Percentiles rank a stretch among this genome's conserved stretches.
phyloP scores from a whole-genome alignment of 805 yeast genomes.

The Saturnispora besseyi region DNA sequence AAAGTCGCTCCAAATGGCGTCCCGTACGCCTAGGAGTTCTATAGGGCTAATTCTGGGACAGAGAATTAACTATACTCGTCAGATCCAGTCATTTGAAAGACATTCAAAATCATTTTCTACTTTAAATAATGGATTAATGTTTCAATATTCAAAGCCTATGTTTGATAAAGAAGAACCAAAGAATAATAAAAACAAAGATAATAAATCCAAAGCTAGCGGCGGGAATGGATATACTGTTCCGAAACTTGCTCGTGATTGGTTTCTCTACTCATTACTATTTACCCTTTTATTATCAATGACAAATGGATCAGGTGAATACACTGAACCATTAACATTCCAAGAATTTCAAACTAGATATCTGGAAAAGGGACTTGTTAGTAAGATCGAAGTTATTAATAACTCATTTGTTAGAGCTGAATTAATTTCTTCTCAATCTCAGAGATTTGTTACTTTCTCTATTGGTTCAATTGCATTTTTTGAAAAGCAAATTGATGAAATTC shows the following conservation, averaged over 20 bases:
- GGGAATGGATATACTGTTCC: slow-evolving; percentile 10
- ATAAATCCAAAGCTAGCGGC: slow-evolving; percentile 6
- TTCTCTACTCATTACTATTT: slow-evolving; percentile 21
- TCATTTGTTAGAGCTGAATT: slow-evolving; percentile 59
- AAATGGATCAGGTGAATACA: slow-evolving; percentile 12
- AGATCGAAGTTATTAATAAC: slow-evolving; percentile 69
- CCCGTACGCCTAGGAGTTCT: not conserved
- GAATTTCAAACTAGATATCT: slow-evolving; percentile 72
- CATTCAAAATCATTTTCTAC: slow-evolving; percentile 12
- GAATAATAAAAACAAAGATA: slow-evolving; percentile 4
- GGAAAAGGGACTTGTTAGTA: slow-evolving; percentile 68
- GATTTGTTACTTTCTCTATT: slow-evolving; percentile 51
- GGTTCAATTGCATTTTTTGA: slow-evolving; percentile 90
- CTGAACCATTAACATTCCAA: slow-evolving; percentile 69
- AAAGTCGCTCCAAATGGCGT: not conserved
- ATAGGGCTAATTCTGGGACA: not conserved
- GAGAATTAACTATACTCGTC: not conserved
- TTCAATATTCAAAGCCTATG: slow-evolving; percentile 10
- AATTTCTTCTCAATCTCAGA: slow-evolving; percentile 22
- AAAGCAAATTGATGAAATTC: slow-evolving; percentile 64
- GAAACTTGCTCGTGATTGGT: slow-evolving; percentile 16
- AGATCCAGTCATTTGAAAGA: not conserved
- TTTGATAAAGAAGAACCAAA: slow-evolving; percentile 7
- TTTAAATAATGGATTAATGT: slow-evolving; percentile 11
- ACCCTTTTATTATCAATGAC: slow-evolving; percentile 17